A percentile compares a stretch with the other conserved stretches of the same genome.
These are phyloP conservation scores for Sporothrix mexicana DNA, from an alignment of 2,329 filamentous ascomycete species.

Conservation along the genomic window DNA sequence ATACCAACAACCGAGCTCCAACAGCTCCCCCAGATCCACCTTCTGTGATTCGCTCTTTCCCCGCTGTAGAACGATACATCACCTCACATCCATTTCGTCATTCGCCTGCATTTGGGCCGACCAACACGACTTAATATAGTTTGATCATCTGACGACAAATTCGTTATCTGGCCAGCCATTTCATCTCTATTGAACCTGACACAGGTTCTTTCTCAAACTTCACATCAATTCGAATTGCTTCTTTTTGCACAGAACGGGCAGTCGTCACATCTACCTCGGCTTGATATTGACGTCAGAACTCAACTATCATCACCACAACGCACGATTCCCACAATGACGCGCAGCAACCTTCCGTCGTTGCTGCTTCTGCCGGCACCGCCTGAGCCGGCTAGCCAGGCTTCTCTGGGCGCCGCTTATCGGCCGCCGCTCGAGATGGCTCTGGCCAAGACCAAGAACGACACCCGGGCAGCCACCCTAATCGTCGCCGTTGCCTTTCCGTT, in stretches of 20 bases:
- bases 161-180: background rate
- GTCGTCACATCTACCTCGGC: background rate
- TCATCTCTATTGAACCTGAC: background rate
- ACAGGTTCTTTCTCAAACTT: background rate
- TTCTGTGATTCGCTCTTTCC: slow-evolving; percentile 3
- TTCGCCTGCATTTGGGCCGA: background rate
- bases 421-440: slow-evolving; percentile 63
- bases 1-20: slow-evolving; percentile 3
- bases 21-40: slow-evolving; percentile 17
- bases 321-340: slow-evolving; percentile 9
- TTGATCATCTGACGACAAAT: background rate
- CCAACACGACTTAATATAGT: background rate
- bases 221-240: background rate
- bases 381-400: slow-evolving; percentile 55
- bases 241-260: background rate
- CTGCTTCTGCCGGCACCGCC: slow-evolving; percentile 70
- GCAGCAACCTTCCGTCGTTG: slow-evolving; percentile 52
- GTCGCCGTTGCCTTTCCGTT: slow-evolving; percentile 68
- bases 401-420: slow-evolving; percentile 65
- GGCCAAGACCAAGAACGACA: slow-evolving; percentile 51
- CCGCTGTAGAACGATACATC: background rate
- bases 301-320: background rate
- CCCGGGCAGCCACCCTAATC: slow-evolving; percentile 50
- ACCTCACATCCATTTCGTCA: background rate
- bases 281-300: background rate